Evolutionary conservation across 2,329 filamentous ascomycete genomes (phyloP), one percentile per base, ranked within the genome.

Genomic region (Penicillium sp.): DNA sequence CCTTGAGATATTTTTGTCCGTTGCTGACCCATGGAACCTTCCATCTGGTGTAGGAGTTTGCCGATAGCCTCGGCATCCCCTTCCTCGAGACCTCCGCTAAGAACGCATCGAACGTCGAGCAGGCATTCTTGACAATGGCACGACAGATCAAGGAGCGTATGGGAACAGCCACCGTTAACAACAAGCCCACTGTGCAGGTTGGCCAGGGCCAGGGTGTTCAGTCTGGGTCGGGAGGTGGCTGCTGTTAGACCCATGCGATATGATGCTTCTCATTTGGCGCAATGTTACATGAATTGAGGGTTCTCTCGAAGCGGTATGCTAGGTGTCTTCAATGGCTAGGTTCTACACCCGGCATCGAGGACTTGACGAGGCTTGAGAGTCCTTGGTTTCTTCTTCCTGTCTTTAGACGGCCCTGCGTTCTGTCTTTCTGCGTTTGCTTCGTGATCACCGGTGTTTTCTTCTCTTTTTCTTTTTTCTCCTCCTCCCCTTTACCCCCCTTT

Each of bases 121-220:
- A 99, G 82, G 93, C 95, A 73, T 99, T 99, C 89, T 81, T 99
- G 81, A 99, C 95, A 77, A 99, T 99, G 95, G 95, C 95, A 70
- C 90, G 95, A 78, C 95, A 99, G 81, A 99, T 99, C 83, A 99
- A 99, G 86, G 93, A 98, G 84, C 90, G 95, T 73, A 99, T 99
- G 93, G 95, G 95, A 72, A 96, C 91, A 68, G 95, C 93, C 63
- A 90, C 90, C 66, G 93, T 93, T 82, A 98, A 98, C 86, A 96
- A 93, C 82, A 99, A 98, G 84, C 93, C 93, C 65, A 96, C 91
- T 70, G 93, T 99, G 70, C 92, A 96, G 76, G 95, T 99, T 71
- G 91, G 92, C 58, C 90, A 92, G 75, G 95, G 95, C 73, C 92
- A 96, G 79, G 93, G 93, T 70, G 93, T 99, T 67, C 90, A 96